Percentiles rank a stretch among this genome's conserved stretches.
These are phyloP conservation scores for Sporothrix mexicana DNA, from an alignment of 2,329 filamentous ascomycete genomes.

Conservation along the genomic window DNA sequence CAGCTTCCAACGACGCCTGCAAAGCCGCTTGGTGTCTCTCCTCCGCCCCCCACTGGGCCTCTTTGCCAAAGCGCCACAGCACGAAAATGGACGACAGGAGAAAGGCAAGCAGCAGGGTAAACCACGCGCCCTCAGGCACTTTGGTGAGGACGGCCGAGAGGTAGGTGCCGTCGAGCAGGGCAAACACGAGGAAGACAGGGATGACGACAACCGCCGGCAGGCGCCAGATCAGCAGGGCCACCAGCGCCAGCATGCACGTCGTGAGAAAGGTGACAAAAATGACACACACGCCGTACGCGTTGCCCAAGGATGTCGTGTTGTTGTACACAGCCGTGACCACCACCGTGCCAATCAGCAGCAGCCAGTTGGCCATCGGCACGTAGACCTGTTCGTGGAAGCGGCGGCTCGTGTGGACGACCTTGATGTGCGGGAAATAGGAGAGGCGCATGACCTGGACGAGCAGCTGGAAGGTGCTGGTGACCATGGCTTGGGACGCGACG, in stretches of 20 bases:
- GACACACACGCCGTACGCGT: slow-evolving; percentile 80
- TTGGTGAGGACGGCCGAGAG: slow-evolving; percentile 73
- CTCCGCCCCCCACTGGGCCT: slow-evolving; percentile 76
- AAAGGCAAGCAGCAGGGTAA: slow-evolving; percentile 69
- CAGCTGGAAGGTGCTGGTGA: slow-evolving; percentile 74
- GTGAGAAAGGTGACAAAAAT: slow-evolving; percentile 81
- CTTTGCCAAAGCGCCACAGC: slow-evolving; percentile 80
- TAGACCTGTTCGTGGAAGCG: slow-evolving; percentile 77
- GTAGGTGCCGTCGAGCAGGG: slow-evolving; percentile 71
- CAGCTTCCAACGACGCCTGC: slow-evolving; percentile 55
- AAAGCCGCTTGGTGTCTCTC: slow-evolving; percentile 63
- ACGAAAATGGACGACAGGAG: slow-evolving; percentile 70
- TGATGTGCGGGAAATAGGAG: slow-evolving; percentile 77
- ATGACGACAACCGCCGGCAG: slow-evolving; percentile 65
- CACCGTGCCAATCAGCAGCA: slow-evolving; percentile 77
- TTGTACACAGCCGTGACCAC: slow-evolving; percentile 76
- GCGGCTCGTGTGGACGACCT: slow-evolving; percentile 72
- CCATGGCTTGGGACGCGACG: slow-evolving; percentile 79
- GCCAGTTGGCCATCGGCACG: slow-evolving; percentile 76
- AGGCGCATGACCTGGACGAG: slow-evolving; percentile 74
- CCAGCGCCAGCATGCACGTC: slow-evolving; percentile 74
- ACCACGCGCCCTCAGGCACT: slow-evolving; percentile 78
- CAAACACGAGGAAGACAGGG: slow-evolving; percentile 67
- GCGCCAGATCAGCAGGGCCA: slow-evolving; percentile 75
- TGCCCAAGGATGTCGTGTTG: slow-evolving; percentile 72